Conservation (phyloP, 1,284 basidiomycete genomes). For the Puccinia coronata region DNA sequence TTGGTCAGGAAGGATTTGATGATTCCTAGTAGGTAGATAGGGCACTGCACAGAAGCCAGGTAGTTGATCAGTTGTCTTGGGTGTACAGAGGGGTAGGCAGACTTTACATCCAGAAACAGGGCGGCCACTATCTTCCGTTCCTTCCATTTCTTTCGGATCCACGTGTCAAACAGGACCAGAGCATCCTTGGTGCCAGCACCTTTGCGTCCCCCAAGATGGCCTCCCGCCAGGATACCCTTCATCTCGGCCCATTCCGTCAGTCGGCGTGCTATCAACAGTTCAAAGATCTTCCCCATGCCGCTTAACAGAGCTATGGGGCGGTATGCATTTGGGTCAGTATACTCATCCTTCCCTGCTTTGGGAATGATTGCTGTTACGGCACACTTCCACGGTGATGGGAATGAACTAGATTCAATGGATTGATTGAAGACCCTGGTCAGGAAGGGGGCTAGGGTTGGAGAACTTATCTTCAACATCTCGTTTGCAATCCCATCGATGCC, state of each 20-base stretch:
- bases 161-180: background rate
- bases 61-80: background rate
- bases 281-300: constrained; percentile 14
- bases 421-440: background rate
- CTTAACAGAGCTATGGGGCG: constrained; percentile 7
- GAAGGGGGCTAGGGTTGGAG: background rate
- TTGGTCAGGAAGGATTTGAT: background rate
- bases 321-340: background rate
- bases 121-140: constrained; percentile 12
- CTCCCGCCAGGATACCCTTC: background rate
- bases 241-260: constrained; percentile 7
- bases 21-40: background rate
- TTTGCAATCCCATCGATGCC: no score
- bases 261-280: background rate
- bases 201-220: constrained; percentile 6
- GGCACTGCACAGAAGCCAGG: background rate
- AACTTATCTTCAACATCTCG: background rate
- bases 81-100: constrained; percentile 32
- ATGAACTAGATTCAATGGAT: background rate
- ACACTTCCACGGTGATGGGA: background rate
- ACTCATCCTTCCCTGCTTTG: background rate
- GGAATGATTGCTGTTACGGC: constrained; percentile 14
- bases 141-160: background rate
- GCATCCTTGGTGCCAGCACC: constrained; percentile 1
- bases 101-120: constrained; percentile 41